Conservation (phyloP, 352 stramenopile species). For the Globisporangium barbulae region DNA sequence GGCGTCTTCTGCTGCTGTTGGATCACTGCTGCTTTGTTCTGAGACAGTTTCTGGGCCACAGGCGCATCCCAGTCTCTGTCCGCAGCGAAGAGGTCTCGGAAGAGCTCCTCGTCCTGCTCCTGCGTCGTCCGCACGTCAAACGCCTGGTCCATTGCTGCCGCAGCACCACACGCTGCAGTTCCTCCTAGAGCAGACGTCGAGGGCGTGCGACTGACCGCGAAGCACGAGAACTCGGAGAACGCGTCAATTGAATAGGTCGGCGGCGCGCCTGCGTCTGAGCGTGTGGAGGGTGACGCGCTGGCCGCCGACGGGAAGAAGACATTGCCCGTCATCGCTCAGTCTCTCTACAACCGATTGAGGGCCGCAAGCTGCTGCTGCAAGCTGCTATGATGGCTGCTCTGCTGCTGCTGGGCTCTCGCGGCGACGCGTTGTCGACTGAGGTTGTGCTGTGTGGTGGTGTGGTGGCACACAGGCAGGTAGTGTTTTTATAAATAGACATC, state of each 20-base stretch:
- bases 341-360: neutral
- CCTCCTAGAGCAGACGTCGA: slow-evolving; percentile 9
- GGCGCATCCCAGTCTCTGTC: slow-evolving; percentile 28
- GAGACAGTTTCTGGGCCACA: neutral
- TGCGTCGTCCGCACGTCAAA: slow-evolving; percentile 14
- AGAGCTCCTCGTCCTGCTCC: slow-evolving; percentile 64
- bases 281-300: neutral
- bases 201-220: slow-evolving; percentile 33
- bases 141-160: slow-evolving; percentile 2
- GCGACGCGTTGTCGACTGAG: slow-evolving; percentile 1
- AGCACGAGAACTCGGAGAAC: slow-evolving; percentile 50
- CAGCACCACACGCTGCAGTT: neutral
- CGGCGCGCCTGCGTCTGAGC: neutral
- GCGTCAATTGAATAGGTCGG: slow-evolving; percentile 47
- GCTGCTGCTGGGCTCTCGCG: neutral
- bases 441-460: neutral
- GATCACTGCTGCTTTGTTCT: neutral
- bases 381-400: neutral
- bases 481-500: neutral
- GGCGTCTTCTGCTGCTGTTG: neutral
- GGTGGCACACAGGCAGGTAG: neutral
- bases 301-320: slow-evolving; percentile 13
- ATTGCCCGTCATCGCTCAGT: slow-evolving; percentile 13
- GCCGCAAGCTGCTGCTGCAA: too few species aligned
- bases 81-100: slow-evolving; percentile 51